Percentiles rank a stretch among this genome's conserved stretches.
phyloP scores from a whole-genome alignment of 495 filamentous ascomycete genomes.

The Aspergillus incahuasiensis region DNA sequence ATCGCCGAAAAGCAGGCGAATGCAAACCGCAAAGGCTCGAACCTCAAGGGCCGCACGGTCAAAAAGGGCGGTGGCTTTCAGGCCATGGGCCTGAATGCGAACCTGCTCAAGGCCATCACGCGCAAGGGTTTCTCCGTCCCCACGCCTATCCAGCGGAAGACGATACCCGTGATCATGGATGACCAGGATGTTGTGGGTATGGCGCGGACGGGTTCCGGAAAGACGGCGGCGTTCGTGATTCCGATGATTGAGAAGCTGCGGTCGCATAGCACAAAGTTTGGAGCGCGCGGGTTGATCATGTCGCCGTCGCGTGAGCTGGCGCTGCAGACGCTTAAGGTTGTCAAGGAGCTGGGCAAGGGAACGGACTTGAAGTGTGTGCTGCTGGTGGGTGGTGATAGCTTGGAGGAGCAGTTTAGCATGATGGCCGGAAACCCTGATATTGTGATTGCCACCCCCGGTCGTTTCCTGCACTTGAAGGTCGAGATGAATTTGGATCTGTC shows the following conservation, averaged over 20 bases:
- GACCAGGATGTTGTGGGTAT: conserved; percentile 92
- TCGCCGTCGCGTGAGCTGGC: conserved; percentile 92
- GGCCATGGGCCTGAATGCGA: conserved; percentile 84
- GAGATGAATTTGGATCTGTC: conserved; percentile 88
- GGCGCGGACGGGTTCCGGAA: conserved; percentile 94
- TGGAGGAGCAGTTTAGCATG: conserved; percentile 91
- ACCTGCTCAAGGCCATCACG: conserved; percentile 81
- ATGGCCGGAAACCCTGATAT: conserved; percentile 96
- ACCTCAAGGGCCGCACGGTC: conserved; percentile 75
- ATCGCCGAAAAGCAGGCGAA: conserved; percentile 82
- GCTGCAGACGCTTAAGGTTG: conserved; percentile 90
- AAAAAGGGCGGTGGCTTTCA: conserved; percentile 98
- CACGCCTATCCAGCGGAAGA: conserved; percentile 95
- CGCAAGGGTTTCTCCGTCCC: conserved; percentile 93
- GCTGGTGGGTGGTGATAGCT: conserved; percentile 87
- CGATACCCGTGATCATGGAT: conserved; percentile 85
- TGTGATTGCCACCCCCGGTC: conserved; percentile 91
- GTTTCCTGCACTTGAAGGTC: conserved; percentile 91
- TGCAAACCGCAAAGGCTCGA: conserved; percentile 76
- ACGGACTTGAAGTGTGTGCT: conserved; percentile 86
- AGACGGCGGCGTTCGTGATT: conserved; percentile 95
- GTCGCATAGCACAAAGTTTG: conserved; percentile 79
- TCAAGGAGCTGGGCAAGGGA: conserved; percentile 86
- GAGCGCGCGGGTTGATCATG: conserved; percentile 77
- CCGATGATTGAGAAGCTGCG: conserved; percentile 95